These are phyloP conservation scores for Teratosphaeria zuluensis DNA, from an alignment of 2,329 filamentous ascomycete species.

Conservation along the genomic window DNA sequence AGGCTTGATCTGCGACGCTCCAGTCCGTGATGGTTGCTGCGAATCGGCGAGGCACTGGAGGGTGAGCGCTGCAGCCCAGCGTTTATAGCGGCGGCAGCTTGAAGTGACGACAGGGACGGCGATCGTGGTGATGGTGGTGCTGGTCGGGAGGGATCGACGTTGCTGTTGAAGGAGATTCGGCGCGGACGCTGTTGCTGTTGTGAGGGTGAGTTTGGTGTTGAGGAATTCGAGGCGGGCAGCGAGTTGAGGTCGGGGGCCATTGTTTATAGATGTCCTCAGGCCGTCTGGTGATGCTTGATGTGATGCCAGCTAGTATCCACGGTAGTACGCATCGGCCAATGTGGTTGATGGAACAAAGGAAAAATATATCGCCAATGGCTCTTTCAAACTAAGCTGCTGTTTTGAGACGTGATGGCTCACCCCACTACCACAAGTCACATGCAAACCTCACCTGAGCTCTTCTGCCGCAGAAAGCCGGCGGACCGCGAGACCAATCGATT, in stretches of 20 bases:
- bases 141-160: constrained; percentile 30
- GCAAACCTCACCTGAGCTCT: not conserved
- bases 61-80: constrained; percentile 46
- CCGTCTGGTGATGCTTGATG: not conserved
- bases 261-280: constrained; percentile 17
- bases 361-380: not conserved
- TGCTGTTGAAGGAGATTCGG: constrained; percentile 23
- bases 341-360: not conserved
- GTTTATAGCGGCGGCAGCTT: constrained; percentile 68
- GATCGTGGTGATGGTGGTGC: constrained; percentile 51
- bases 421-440: not conserved
- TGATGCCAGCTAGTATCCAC: not conserved
- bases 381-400: not conserved
- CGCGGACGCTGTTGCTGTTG: constrained; percentile 19
- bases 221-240: constrained; percentile 41
- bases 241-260: constrained; percentile 53
- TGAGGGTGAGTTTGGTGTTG: constrained; percentile 25
- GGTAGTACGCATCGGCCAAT: not conserved
- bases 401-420: not conserved
- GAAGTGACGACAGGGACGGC: constrained; percentile 58
- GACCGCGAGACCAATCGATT: not conserved
- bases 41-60: constrained; percentile 32
- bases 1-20: constrained; percentile 58
- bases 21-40: constrained; percentile 26
- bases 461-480: not conserved